Base-by-base conservation (phyloP, 345 rosid species). In the Hibiscus syriacus region DNA sequence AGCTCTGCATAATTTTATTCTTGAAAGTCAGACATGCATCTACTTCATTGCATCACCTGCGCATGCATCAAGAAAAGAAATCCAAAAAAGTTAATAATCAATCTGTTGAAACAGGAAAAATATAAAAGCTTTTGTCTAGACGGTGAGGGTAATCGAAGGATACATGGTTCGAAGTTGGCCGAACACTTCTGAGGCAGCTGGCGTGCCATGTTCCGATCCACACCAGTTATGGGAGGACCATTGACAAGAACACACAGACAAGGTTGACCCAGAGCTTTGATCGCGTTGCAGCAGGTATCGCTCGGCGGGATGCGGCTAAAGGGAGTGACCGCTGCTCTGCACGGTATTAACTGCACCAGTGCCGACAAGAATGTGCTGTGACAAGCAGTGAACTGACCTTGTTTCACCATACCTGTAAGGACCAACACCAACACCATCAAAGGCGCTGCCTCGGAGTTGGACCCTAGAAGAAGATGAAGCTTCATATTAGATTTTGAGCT, bases 91-190 rank as follows among this genome's bases (percentile, higher is more conserved):
- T 20, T 8, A 38, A 17, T 19, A 25, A 54, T 34, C 9, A 20
- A 20, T 49, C 4, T 20, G 41, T 19, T 22, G 26, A 6, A 32
- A 55, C n/a, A 46, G 10, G 13, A 2, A 9, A 12, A 30, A 5
- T 2, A 38, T 20, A 61, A 38, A 39, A 22, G n/a, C 23, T 16
- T 1, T 25, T 54, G 12, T 8, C 58, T 7, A 41, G 55, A 46
- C 30, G 20, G 64, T 6, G 38, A 62, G 27, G 6, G 57, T 29
- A 10, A 23, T 3, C 12, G 27, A 57, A 63, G 13, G 23, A 39
- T 89, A 93, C 97, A 90, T 32, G 96, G 97, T 75, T 84, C 86
- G 38, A 89, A 90, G 82, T 83, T 85, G 72, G 89, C 81, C 4
- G 82, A 63, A 74, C 97, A 93, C 78, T 89, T 93, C 32, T 85